Conservation (phyloP, 2,329 filamentous ascomycete genomes). For the Metarhizium sp. region DNA sequence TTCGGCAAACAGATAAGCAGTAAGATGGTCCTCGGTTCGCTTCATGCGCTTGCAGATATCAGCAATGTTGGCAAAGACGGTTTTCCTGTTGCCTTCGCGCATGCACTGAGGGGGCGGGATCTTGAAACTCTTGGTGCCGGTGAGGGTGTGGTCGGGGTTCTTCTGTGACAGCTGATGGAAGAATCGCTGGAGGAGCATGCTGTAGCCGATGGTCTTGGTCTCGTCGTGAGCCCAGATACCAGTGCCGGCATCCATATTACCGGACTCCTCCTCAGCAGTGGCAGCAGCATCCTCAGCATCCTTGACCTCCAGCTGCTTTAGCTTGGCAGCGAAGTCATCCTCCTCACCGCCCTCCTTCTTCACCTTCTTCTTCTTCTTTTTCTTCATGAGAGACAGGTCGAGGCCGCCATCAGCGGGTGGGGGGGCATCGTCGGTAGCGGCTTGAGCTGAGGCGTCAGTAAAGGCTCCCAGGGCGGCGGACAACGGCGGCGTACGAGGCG, state of each 20-base stretch:
- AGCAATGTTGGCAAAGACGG: constrained; percentile 97
- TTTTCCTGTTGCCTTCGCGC: constrained; percentile 99
- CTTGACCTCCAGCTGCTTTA: constrained; percentile 54
- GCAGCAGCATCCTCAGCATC: constrained; percentile 52
- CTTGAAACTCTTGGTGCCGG: constrained; percentile 92
- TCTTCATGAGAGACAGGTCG: constrained; percentile 63
- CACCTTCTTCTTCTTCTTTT: constrained; percentile 80
- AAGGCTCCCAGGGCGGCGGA: constrained; percentile 45
- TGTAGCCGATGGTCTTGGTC: constrained; percentile 71
- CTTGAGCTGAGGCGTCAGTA: constrained; percentile 38
- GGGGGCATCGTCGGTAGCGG: constrained; percentile 33
- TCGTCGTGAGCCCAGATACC: constrained; percentile 84
- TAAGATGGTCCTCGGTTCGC: constrained; percentile 95
- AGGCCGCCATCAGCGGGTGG: constrained; percentile 43
- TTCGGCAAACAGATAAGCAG: constrained; percentile 93
- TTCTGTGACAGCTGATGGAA: constrained; percentile 90
- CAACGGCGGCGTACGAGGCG: constrained; percentile 54
- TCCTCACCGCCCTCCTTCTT: constrained; percentile 54
- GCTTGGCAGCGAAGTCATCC: constrained; percentile 51
- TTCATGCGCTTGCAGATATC: constrained; percentile 99
- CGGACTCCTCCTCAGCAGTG: constrained; percentile 45
- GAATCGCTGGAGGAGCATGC: constrained; percentile 80
- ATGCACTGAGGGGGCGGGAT: constrained; percentile 97
- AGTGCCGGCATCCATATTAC: constrained; percentile 79
- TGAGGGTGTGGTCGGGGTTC: constrained; percentile 90